Conservation (phyloP, 495 filamentous ascomycete species). For the Echria macrotheca region DNA sequence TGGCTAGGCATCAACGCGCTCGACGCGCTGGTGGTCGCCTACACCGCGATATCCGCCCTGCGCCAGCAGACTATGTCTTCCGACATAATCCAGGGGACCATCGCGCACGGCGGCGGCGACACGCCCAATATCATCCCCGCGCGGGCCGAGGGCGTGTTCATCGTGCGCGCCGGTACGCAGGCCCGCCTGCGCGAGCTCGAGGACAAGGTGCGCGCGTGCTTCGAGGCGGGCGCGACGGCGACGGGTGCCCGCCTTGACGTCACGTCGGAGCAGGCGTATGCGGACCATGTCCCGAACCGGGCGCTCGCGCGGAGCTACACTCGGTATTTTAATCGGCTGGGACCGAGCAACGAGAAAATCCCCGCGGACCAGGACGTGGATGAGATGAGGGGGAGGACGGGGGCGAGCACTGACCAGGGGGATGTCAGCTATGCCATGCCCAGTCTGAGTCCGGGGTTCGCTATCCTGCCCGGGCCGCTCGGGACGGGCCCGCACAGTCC, state of each 20-base stretch:
- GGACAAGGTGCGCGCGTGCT: slow-evolving; percentile 50
- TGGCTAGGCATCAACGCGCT: slow-evolving; percentile 62
- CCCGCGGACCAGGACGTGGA: slow-evolving; percentile 36
- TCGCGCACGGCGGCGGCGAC: slow-evolving; percentile 54
- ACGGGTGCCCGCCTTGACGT: slow-evolving; percentile 53
- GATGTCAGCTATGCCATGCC: slow-evolving; percentile 62
- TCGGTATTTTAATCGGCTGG: slow-evolving; percentile 49
- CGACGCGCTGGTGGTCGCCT: slow-evolving; percentile 55
- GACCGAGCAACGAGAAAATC: too few species aligned
- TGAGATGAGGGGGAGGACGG: slow-evolving; percentile 1
- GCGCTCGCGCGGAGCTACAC: slow-evolving; percentile 49
- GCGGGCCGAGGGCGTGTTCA: slow-evolving; percentile 48
- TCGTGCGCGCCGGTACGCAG: slow-evolving; percentile 44
- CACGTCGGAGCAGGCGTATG: slow-evolving; percentile 43
- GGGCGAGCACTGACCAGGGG: slow-evolving; percentile 55
- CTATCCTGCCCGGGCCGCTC: slow-evolving; percentile 39
- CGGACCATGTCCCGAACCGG: slow-evolving; percentile 57
- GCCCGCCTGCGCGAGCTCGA: slow-evolving; percentile 43
- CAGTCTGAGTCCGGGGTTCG: slow-evolving; percentile 53
- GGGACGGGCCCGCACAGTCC: slow-evolving; percentile 53
- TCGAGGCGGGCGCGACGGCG: slow-evolving; percentile 55
- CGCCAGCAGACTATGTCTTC: slow-evolving; percentile 59
- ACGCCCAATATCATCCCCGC: slow-evolving; percentile 59
- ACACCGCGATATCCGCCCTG: slow-evolving; percentile 56
- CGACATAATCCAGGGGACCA: slow-evolving; percentile 55